Conservation (phyloP, 1,139 yeast genomes). For the Kluyveromyces marxianus region DNA sequence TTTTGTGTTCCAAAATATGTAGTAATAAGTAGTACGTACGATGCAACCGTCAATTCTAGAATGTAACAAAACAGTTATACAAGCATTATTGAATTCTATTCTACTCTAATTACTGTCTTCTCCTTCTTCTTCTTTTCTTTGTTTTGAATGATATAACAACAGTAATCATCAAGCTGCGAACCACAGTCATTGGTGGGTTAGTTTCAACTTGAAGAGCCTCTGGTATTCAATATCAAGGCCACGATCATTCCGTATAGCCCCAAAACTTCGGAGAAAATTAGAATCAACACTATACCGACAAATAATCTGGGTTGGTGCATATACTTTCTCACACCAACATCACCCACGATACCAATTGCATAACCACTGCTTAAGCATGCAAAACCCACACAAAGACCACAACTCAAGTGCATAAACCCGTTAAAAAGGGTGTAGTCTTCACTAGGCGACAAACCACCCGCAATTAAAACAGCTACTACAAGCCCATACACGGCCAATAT, state of each 20-base stretch:
- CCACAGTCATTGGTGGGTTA: background rate
- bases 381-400: slow-evolving; percentile 92
- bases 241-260: slow-evolving; percentile 79
- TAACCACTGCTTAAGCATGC: slow-evolving; percentile 97
- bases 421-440: slow-evolving; percentile 79
- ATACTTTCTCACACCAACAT: slow-evolving; percentile 94
- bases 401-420: slow-evolving; percentile 95
- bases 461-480: slow-evolving; percentile 91
- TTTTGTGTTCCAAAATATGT: background rate
- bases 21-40: too few species aligned
- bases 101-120: too few species aligned
- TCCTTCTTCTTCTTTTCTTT: background rate
- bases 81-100: too few species aligned
- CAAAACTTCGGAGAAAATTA: slow-evolving; percentile 97
- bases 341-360: slow-evolving; percentile 98
- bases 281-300: slow-evolving; percentile 93
- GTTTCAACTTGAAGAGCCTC: slow-evolving; percentile 48
- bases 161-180: too few species aligned
- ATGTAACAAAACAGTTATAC: too few species aligned
- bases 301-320: slow-evolving; percentile 96
- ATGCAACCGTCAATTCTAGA: too few species aligned
- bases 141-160: background rate
- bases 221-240: slow-evolving; percentile 83
- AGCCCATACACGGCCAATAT: slow-evolving; percentile 92
- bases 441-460: slow-evolving; percentile 79